These are phyloP conservation scores for Reticulascus tulasneorum DNA, from an alignment of 2,329 filamentous ascomycete species.

Conservation along the genomic window DNA sequence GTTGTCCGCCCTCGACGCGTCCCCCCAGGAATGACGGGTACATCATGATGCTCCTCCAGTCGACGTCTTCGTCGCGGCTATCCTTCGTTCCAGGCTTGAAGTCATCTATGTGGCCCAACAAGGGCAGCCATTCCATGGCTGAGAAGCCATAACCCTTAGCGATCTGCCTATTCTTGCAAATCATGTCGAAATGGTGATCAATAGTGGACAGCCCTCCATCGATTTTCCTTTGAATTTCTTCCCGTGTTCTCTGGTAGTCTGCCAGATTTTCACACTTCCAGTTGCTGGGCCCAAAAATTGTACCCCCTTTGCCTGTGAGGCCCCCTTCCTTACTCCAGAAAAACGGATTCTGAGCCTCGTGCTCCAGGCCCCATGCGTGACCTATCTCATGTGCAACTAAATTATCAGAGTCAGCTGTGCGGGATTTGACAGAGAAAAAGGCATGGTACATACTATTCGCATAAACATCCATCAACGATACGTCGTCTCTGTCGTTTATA, in stretches of 20 bases:
- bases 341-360: conserved; percentile 22
- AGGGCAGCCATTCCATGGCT: conserved; percentile 7
- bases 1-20: too few relatives aligned
- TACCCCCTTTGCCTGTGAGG: too few relatives aligned
- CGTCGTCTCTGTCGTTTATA: too few relatives aligned
- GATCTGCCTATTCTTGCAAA: neutral
- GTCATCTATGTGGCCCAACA: neutral
- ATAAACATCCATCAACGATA: too few relatives aligned
- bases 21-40: conserved; percentile 16
- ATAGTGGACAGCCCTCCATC: too few relatives aligned
- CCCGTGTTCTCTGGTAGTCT: too few relatives aligned
- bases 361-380: conserved; percentile 21
- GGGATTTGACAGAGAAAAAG: too few relatives aligned
- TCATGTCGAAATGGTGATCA: too few relatives aligned
- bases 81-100: neutral
- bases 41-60: conserved; percentile 17
- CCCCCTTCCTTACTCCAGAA: conserved; percentile 16
- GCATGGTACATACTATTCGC: too few relatives aligned
- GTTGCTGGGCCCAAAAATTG: too few relatives aligned
- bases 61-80: neutral
- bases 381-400: conserved; percentile 24
- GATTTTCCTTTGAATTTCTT: too few relatives aligned
- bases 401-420: too few relatives aligned
- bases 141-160: neutral
- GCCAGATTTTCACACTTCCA: conserved; percentile 10